Evolutionary conservation across 805 yeast species (phyloP).

Genomic region (Wickerhamomyces pijperi): DNA sequence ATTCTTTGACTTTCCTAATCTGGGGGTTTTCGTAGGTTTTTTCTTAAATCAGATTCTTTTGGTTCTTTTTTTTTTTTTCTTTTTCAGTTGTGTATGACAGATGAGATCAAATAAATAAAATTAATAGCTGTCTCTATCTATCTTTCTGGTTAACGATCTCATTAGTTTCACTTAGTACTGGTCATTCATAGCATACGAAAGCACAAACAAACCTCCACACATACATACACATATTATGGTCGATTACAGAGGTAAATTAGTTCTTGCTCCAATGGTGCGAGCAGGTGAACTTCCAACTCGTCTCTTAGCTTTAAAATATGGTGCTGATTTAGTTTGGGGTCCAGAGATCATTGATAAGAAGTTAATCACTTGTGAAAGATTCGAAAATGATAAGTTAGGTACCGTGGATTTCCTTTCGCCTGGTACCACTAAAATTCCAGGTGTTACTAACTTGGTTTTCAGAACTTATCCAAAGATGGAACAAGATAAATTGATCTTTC

Average conservation of each 20-base stretch:
- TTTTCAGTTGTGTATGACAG: too few relatives aligned
- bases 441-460: conserved; percentile 50
- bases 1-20: too few relatives aligned
- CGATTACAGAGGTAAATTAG: conserved; percentile 66
- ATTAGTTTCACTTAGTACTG: conserved; percentile 1
- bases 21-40: too few relatives aligned
- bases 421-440: conserved; percentile 31
- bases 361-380: conserved; percentile 57
- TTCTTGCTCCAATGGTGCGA: conserved; percentile 94
- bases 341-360: conserved; percentile 92
- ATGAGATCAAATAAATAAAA: too few relatives aligned
- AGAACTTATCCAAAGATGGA: conserved; percentile 62
- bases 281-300: conserved; percentile 92
- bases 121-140: too few relatives aligned
- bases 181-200: not conserved
- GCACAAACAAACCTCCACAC: too few relatives aligned
- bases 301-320: conserved; percentile 64
- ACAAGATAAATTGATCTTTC: conserved; percentile 64
- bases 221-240: conserved; percentile 29
- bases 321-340: conserved; percentile 93
- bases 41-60: too few relatives aligned
- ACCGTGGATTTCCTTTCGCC: conserved; percentile 50
- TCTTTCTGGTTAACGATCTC: not conserved
- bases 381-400: conserved; percentile 40
- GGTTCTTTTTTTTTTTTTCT: too few relatives aligned